phyloP scores from a whole-genome alignment of 2,329 filamentous ascomycete species.

The Trichoderma hamatum region DNA sequence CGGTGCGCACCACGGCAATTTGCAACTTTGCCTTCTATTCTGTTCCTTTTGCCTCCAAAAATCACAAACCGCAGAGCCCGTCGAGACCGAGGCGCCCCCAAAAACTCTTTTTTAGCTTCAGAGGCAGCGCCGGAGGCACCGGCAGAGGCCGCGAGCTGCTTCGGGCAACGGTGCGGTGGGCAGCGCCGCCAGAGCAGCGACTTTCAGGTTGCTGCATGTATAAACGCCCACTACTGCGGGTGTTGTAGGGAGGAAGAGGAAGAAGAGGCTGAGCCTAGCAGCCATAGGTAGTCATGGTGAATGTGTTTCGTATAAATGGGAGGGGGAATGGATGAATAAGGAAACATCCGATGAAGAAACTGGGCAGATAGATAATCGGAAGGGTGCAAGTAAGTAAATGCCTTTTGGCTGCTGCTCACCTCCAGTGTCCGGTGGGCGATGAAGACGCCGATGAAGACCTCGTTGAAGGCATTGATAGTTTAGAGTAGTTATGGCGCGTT shows the following conservation, averaged over 20 bases:
- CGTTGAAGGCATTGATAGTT: conserved; percentile 4
- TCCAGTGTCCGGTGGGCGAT: conserved; percentile 16
- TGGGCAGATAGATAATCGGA: not conserved
- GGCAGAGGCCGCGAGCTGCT: not conserved
- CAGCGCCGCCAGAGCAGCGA: not conserved
- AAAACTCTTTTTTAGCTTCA: not conserved
- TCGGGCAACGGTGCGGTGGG: not conserved
- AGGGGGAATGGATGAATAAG: not conserved
- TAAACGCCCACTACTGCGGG: not conserved
- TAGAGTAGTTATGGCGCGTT: not conserved
- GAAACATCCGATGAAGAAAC: not conserved
- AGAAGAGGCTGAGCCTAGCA: not conserved
- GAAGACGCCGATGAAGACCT: conserved; percentile 17
- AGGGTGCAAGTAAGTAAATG: not conserved
- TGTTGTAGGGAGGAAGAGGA: not conserved
- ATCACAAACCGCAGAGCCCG: not conserved
- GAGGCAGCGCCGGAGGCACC: conserved; percentile 17
- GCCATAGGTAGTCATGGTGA: not conserved
- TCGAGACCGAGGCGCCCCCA: not conserved
- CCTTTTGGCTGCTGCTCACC: conserved; percentile 4
- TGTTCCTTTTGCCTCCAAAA: not conserved
- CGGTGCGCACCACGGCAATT: not conserved
- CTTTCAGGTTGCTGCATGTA: not conserved
- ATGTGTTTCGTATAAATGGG: too few relatives aligned
- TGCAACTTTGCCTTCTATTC: not conserved